Percentiles rank a stretch among this genome's conserved stretches.
Evolutionary conservation across 805 yeast species (phyloP).

Genomic region (Kregervanrija delftensis): DNA sequence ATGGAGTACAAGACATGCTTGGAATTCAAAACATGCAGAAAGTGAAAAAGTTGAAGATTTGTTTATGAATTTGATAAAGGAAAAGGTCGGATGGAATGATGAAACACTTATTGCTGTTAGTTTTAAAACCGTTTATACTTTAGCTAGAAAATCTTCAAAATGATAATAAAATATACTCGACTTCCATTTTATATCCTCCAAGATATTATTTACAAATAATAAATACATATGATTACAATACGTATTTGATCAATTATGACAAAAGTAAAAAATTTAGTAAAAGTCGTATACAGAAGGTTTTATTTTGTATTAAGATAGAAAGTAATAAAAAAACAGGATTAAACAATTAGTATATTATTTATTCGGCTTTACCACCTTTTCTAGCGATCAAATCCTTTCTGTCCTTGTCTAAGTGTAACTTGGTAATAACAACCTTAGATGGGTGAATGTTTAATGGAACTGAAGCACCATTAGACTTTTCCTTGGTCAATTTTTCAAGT

Average conservation of each 20-base stretch:
- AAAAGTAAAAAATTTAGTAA: conserved; percentile 4
- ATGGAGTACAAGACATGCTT: conserved; percentile 62
- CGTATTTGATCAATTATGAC: not conserved
- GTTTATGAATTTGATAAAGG: conserved; percentile 30
- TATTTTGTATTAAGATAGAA: too few relatives aligned
- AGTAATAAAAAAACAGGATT: not conserved
- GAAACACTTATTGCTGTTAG: conserved; percentile 34
- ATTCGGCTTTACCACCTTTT: conserved; percentile 97
- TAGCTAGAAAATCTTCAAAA: conserved; percentile 10
- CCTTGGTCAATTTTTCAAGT: conserved; percentile 95
- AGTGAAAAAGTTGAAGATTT: conserved; percentile 30
- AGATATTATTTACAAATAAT: not conserved
- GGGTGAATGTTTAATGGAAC: conserved; percentile 97
- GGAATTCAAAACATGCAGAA: conserved; percentile 33
- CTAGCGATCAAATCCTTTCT: conserved; percentile 95
- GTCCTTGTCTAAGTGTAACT: conserved; percentile 97
- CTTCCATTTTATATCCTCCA: too few relatives aligned
- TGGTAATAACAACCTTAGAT: conserved; percentile 98
- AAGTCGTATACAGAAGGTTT: too few relatives aligned
- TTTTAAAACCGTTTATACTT: conserved; percentile 47
- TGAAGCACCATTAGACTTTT: conserved; percentile 96
- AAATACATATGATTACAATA: not conserved
- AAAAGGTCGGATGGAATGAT: conserved; percentile 39
- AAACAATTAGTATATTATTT: conserved; percentile 28
- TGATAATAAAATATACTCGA: too few relatives aligned